Evolutionary conservation across 345 rosid genomes (phyloP).

Genomic region (Salix udensis): DNA sequence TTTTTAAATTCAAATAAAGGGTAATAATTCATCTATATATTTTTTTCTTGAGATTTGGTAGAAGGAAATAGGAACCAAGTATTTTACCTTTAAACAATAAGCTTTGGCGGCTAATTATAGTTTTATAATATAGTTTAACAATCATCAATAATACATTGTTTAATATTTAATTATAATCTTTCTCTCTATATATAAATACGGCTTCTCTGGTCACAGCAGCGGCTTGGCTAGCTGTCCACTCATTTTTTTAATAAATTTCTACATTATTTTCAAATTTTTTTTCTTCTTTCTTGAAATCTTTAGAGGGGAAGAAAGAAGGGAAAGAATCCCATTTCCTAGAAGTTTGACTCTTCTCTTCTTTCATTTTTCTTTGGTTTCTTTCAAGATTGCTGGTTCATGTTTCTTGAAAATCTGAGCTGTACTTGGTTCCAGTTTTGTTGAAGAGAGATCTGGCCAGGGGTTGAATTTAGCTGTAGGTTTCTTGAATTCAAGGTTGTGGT

Average conservation of each 20-base stretch:
- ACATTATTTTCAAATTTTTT: not conserved
- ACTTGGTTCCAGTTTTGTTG: not conserved
- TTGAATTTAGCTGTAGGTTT: slow-evolving; percentile 10
- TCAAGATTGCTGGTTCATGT: not conserved
- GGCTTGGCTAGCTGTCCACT: slow-evolving; percentile 71
- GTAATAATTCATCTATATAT: not conserved
- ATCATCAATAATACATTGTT: slow-evolving; percentile 6
- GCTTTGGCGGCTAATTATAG: not conserved
- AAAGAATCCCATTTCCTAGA: slow-evolving; percentile 10
- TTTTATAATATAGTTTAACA: not conserved
- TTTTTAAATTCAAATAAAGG: not conserved
- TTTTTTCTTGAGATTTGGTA: not conserved
- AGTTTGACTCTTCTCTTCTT: slow-evolving; percentile 11
- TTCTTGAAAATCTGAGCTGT: not conserved
- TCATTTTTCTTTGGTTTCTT: slow-evolving; percentile 21
- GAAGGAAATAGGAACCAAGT: not conserved
- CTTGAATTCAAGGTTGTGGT: not conserved
- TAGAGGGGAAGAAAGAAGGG: slow-evolving; percentile 27
- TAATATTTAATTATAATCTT: not conserved
- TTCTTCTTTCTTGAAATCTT: slow-evolving; percentile 34
- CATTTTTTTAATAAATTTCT: slow-evolving; percentile 29
- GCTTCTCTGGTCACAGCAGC: slow-evolving; percentile 22
- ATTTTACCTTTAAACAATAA: not conserved
- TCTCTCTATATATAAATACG: slow-evolving; percentile 11
- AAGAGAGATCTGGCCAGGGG: not conserved